Evolutionary conservation across 768 basidiomycete genomes (phyloP), one percentile per base, ranked within the genome.

Genomic region (Podaxis sp.): DNA sequence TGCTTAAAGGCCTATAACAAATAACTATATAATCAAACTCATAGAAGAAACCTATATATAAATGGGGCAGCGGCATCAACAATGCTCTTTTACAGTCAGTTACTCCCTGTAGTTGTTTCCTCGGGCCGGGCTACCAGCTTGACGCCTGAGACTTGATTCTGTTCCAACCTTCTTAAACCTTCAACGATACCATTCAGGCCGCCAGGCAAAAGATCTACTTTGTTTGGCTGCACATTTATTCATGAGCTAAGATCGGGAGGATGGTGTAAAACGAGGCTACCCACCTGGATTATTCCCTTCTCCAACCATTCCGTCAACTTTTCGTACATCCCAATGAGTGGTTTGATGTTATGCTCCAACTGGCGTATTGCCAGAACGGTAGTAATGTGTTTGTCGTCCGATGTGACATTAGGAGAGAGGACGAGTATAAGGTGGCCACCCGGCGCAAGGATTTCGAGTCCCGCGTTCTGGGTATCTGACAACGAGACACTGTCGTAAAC

Each of bases 121-220:
- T 68, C 64, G 14, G 69, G 68, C 32, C 65, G 75, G 61, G 66
- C 71, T 40, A 81, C 71, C 40, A 82, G 64, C 67, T 82, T 82
- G 37, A 73, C 67, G 1, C 74, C 78, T 55, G 78, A 78, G 35
- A 80, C 73, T 64, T 72, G 67, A 25, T 74, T 71, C 3, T 71
- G 67, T 61, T 74, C 70, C 62, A 83, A 63, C 53, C 75, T 71
- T 68, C 72, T 71, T 50, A 84, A 66, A 25, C 77, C 82, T 18
- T 72, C 68, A 36, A 68, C 67, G 63, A 83, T 75, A 4, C 76
- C 82, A 13, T 65, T 70, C 18, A 83, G 69, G 14, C 82, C 82
- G 14, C 73, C 71, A 2, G 74, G 69, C 16, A 83, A 46, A 16
- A 76, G 63, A 54, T 81, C 79, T 1, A 80, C 69, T 25, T 65